phyloP scores from a whole-genome alignment of 371 early-diverging fungal species.

The Capniomyces stellatus region DNA sequence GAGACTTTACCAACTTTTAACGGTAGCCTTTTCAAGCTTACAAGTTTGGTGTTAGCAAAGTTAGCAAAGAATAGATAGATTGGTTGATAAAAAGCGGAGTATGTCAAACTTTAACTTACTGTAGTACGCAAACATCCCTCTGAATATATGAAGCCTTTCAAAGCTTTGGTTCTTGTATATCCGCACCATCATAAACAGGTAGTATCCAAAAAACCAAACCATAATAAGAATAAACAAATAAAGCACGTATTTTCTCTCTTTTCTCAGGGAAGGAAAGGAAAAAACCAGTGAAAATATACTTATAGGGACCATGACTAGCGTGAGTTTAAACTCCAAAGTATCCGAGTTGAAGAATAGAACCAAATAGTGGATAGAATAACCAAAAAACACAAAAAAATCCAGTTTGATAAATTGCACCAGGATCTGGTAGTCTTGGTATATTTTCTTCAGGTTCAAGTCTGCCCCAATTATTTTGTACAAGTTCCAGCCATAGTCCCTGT shows the following conservation, averaged over 20 bases:
- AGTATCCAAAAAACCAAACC: neutral
- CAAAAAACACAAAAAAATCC: slow-evolving; percentile 30
- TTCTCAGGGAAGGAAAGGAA: neutral
- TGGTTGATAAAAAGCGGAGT: too few species aligned
- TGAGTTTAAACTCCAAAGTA: neutral
- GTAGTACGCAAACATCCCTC: neutral
- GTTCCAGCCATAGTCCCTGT: slow-evolving; percentile 31
- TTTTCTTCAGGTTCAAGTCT: slow-evolving; percentile 29
- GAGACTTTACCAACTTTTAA: too few species aligned
- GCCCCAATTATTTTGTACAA: slow-evolving; percentile 36
- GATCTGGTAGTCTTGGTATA: slow-evolving; percentile 30
- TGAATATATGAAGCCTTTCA: neutral
- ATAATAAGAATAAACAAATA: neutral
- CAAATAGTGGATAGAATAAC: slow-evolving; percentile 28
- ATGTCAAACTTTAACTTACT: neutral
- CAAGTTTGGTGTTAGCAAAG: too few species aligned
- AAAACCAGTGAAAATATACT: neutral
- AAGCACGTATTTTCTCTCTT: neutral
- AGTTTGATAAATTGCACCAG: slow-evolving; percentile 29
- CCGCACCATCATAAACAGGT: neutral
- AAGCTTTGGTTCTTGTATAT: neutral
- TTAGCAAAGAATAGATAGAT: too few species aligned
- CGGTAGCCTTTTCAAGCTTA: too few species aligned
- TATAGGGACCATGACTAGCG: neutral
- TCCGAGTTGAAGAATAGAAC: slow-evolving; percentile 18